Percentiles rank a stretch among this genome's conserved stretches.
These are phyloP conservation scores for Cladosporium sp. DNA, from an alignment of 2,329 filamentous ascomycete species.

Conservation along the genomic window DNA sequence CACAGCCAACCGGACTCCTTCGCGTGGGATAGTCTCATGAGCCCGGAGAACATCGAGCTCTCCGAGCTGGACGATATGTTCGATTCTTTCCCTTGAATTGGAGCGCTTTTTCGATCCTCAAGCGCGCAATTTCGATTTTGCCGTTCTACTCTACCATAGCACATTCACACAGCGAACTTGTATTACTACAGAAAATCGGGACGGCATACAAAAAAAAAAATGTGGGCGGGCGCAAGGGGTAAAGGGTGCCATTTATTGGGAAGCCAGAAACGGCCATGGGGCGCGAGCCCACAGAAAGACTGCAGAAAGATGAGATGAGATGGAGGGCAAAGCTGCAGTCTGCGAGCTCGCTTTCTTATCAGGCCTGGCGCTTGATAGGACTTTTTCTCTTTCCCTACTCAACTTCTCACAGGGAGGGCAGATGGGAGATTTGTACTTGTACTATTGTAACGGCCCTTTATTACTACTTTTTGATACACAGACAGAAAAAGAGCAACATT, in stretches of 20 bases:
- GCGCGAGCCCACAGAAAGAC: no score
- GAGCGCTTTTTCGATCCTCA: neutral
- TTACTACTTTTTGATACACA: no score
- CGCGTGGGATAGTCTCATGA: constrained; percentile 43
- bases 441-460: neutral
- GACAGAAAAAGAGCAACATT: no score
- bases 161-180: neutral
- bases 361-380: neutral
- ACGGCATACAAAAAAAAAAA: neutral
- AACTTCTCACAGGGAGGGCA: neutral
- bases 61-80: constrained; percentile 89
- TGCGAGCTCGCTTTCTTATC: neutral
- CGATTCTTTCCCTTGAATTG: constrained; percentile 40
- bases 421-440: constrained; percentile 5
- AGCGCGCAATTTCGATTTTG: neutral
- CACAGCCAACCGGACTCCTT: constrained; percentile 13
- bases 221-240: neutral
- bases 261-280: no score
- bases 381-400: neutral
- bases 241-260: neutral
- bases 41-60: constrained; percentile 82
- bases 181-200: constrained; percentile 7
- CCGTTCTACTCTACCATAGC: neutral
- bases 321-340: neutral
- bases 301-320: neutral